These are phyloP conservation scores for Xerocomellus chrysenteron DNA, from an alignment of 768 basidiomycete species.

Conservation along the genomic window DNA sequence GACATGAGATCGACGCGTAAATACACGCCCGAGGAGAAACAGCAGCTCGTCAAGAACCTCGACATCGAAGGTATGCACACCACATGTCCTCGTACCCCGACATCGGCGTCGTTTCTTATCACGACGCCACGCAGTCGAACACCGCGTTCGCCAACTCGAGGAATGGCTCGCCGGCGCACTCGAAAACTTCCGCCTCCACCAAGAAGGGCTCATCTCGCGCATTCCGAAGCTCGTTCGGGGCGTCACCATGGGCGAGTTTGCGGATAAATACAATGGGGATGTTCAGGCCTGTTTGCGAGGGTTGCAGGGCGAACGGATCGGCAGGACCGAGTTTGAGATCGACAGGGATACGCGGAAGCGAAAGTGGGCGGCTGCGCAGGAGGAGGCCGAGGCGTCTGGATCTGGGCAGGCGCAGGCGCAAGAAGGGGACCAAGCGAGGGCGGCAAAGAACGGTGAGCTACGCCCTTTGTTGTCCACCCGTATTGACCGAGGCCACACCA, in stretches of 20 bases:
- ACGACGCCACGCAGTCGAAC: slow-evolving; percentile 50
- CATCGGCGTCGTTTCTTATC: background rate
- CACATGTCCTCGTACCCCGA: no score
- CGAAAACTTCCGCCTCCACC: slow-evolving; percentile 71
- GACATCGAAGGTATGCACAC: slow-evolving; percentile 67
- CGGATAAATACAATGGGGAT: slow-evolving; percentile 74
- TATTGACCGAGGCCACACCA: background rate
- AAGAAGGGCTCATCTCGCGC: slow-evolving; percentile 69
- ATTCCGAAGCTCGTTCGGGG: slow-evolving; percentile 73
- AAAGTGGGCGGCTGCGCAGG: slow-evolving; percentile 69
- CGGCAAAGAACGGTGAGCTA: slow-evolving; percentile 55
- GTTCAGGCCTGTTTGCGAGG: slow-evolving; percentile 69
- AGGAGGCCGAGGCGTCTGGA: slow-evolving; percentile 48
- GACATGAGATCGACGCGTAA: slow-evolving; percentile 24
- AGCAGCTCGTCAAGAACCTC: slow-evolving; percentile 71
- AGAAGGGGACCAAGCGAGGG: slow-evolving; percentile 30
- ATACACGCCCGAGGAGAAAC: slow-evolving; percentile 68
- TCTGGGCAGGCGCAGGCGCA: slow-evolving; percentile 14
- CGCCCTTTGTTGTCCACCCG: background rate
- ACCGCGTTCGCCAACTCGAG: slow-evolving; percentile 71
- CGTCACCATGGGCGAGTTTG: slow-evolving; percentile 77
- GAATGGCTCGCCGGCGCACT: slow-evolving; percentile 73
- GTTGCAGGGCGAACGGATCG: slow-evolving; percentile 61
- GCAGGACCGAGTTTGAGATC: slow-evolving; percentile 53
- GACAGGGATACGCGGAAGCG: slow-evolving; percentile 70